Conservation (phyloP, 495 filamentous ascomycete genomes). For the Hamigera avellanea region DNA sequence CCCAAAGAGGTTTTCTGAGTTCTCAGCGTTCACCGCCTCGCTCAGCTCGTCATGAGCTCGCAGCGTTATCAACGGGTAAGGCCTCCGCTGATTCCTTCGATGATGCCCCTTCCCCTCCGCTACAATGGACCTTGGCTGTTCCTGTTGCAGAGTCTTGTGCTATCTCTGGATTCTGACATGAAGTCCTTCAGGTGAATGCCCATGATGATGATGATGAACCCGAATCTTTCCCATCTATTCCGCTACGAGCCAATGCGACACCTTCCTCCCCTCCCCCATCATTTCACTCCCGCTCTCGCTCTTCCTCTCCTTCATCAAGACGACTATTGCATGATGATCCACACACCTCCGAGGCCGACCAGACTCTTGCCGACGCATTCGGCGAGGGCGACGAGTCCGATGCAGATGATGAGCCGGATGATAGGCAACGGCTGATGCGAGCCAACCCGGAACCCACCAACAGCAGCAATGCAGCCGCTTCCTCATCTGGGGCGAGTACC, state of each 20-base stretch:
- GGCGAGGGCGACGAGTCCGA: constrained; percentile 60
- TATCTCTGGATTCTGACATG: constrained; percentile 5
- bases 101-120: neutral
- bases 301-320: constrained; percentile 56
- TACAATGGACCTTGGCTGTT: neutral
- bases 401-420: constrained; percentile 62
- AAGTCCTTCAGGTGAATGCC: constrained; percentile 36
- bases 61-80: constrained; percentile 81
- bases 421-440: constrained; percentile 76
- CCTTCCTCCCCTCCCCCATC: constrained; percentile 88
- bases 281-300: constrained; percentile 73
- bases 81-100: constrained; percentile 13
- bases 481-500: constrained; percentile 26
- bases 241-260: constrained; percentile 33
- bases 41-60: constrained; percentile 55
- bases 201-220: constrained; percentile 38
- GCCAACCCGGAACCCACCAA: constrained; percentile 40
- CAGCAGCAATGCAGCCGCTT: constrained; percentile 12
- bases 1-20: neutral
- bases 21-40: constrained; percentile 4
- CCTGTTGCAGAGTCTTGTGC: no score
- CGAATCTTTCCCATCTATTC: constrained; percentile 28
- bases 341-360: constrained; percentile 47
- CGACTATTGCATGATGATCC: constrained; percentile 44
- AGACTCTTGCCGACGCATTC: constrained; percentile 82